phyloP scores from a whole-genome alignment of 2,329 filamentous ascomycete species.

The Diaporthe ilicicola region DNA sequence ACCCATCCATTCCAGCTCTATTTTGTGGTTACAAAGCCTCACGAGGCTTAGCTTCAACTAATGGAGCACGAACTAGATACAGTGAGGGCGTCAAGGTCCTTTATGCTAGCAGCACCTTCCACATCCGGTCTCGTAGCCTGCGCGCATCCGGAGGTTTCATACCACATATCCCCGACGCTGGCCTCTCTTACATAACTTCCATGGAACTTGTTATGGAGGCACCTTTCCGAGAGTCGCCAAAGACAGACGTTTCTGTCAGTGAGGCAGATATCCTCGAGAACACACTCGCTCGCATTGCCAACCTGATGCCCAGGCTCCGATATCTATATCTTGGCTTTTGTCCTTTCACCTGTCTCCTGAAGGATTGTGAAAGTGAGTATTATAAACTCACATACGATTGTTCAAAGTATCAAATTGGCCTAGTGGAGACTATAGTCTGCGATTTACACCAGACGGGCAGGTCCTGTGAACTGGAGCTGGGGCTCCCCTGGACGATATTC shows the following conservation, averaged over 20 bases:
- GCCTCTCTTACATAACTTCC: not conserved
- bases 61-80: not conserved
- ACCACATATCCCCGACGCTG: not conserved
- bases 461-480: not conserved
- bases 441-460: not conserved
- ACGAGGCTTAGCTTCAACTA: not conserved
- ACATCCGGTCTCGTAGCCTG: not conserved
- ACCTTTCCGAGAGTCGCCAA: no score
- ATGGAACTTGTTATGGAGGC: not conserved
- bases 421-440: not conserved
- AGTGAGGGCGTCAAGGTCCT: not conserved
- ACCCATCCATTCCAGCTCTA: not conserved
- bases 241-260: not conserved
- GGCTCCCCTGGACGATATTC: not conserved
- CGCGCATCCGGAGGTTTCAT: not conserved
- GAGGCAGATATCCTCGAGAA: not conserved
- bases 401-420: not conserved
- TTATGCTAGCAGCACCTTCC: not conserved
- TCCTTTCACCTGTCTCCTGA: not conserved
- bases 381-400: not conserved
- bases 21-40: not conserved
- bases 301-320: not conserved
- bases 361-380: fast-evolving
- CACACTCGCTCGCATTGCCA: not conserved
- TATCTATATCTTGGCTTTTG: not conserved